Evolutionary conservation across 305 asterid species (phyloP).

Genomic region (Fraxinus latifolia): DNA sequence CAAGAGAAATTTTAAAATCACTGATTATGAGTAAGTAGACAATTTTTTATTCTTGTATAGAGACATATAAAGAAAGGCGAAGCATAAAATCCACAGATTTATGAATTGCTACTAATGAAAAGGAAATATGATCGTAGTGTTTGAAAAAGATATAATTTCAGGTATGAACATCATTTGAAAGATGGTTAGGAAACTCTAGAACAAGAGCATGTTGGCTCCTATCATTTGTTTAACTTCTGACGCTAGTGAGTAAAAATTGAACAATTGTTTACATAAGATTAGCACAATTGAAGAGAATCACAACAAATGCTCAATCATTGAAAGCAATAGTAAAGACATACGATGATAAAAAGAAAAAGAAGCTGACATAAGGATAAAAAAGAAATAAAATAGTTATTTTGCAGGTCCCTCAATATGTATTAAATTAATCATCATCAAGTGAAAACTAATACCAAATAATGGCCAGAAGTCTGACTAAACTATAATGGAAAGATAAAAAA

Average conservation of each 20-base stretch:
- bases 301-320: background rate
- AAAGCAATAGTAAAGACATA: background rate
- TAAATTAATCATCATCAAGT: background rate
- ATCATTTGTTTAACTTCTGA: background rate
- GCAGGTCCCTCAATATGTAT: background rate
- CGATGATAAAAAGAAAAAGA: background rate
- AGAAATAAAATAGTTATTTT: background rate
- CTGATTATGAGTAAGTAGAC: background rate
- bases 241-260: background rate
- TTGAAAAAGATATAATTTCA: background rate
- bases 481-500: background rate
- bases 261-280: background rate
- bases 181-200: background rate
- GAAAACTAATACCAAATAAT: background rate
- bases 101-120: background rate
- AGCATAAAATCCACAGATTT: background rate
- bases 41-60: background rate
- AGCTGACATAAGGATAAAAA: background rate
- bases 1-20: background rate
- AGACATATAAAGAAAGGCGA: background rate
- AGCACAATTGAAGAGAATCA: background rate
- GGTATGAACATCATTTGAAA: background rate
- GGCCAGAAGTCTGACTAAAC: background rate
- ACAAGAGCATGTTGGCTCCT: background rate
- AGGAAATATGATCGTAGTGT: background rate